Evolutionary conservation across 164 flowering plant species (phyloP).

Genomic region (Paratinospora sagittata): DNA sequence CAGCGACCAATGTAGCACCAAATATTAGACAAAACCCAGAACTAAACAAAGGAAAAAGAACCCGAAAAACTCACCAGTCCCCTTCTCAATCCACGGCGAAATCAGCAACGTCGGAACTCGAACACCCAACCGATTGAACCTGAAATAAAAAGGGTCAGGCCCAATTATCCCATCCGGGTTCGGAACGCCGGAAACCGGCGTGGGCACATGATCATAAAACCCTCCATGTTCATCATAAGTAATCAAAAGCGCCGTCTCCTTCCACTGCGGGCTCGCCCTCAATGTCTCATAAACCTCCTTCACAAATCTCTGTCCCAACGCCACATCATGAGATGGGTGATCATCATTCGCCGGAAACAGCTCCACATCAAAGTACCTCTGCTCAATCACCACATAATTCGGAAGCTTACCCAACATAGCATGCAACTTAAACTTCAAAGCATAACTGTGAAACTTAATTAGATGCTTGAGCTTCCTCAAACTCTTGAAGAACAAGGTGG

Average conservation of each 20-base stretch:
- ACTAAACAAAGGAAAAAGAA: not conserved
- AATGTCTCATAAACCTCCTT: constrained; percentile 93
- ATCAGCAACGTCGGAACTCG: constrained; percentile 81
- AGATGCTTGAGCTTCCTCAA: constrained; percentile 76
- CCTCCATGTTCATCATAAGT: constrained; percentile 99
- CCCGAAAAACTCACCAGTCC: constrained; percentile 43
- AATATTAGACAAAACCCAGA: not conserved
- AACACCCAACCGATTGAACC: constrained; percentile 83
- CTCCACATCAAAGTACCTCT: constrained; percentile 66
- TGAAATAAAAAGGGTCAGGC: constrained; percentile 76
- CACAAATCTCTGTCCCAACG: constrained; percentile 81
- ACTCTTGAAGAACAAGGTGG: constrained; percentile 72
- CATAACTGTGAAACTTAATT: constrained; percentile 57
- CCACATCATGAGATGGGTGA: constrained; percentile 92
- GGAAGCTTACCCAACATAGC: constrained; percentile 67
- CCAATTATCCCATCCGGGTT: constrained; percentile 91
- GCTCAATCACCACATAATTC: constrained; percentile 85
- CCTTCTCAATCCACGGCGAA: constrained; percentile 94
- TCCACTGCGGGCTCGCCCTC: constrained; percentile 89
- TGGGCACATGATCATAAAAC: constrained; percentile 91
- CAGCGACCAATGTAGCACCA: not conserved
- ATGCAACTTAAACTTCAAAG: constrained; percentile 54
- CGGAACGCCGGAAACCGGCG: constrained; percentile 86
- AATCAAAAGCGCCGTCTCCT: constrained; percentile 73
- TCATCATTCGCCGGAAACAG: constrained; percentile 83